Evolutionary conservation across 495 filamentous ascomycete genomes (phyloP).

Genomic region (Parachaetomium inaequale): DNA sequence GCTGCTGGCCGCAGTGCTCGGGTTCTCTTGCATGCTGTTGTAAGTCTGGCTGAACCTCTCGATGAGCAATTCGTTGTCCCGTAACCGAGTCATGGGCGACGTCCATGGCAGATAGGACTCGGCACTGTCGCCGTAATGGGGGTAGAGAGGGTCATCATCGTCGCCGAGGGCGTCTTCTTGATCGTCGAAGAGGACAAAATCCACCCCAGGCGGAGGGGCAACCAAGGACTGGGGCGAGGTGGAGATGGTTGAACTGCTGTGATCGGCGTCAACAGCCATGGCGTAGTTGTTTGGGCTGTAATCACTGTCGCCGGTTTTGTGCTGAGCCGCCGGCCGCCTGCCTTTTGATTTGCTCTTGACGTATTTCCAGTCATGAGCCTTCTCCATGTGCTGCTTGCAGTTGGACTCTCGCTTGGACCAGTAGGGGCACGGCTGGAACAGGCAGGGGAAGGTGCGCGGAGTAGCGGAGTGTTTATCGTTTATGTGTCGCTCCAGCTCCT

Average conservation of each 20-base stretch:
- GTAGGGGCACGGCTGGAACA: constrained; percentile 79
- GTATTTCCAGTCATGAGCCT: constrained; percentile 85
- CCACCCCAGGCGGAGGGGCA: constrained; percentile 5
- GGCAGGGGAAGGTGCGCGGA: constrained; percentile 70
- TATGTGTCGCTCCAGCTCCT: constrained; percentile 88
- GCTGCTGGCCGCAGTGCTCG: background rate
- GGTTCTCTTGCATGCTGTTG: constrained; percentile 17
- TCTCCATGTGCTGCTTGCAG: constrained; percentile 99
- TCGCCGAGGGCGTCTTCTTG: constrained; percentile 22
- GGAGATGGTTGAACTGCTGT: background rate
- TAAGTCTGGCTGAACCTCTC: constrained; percentile 32
- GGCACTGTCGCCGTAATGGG: constrained; percentile 8
- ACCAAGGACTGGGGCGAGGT: constrained; percentile 7
- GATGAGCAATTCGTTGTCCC: constrained; percentile 28
- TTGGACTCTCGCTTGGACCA: constrained; percentile 93
- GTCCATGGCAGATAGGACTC: constrained; percentile 34
- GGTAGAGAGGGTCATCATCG: constrained; percentile 22
- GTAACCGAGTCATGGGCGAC: constrained; percentile 32
- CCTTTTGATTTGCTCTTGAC: constrained; percentile 80
- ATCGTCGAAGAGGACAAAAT: constrained; percentile 28
- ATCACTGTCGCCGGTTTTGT: constrained; percentile 2
- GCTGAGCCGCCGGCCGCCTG: constrained; percentile 31
- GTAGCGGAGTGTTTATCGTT: constrained; percentile 86
- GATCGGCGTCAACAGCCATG: background rate
- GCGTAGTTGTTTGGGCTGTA: background rate